Evolutionary conservation across 2,329 filamentous ascomycete genomes (phyloP), one percentile per base, ranked within the genome.

Genomic region (Stachybotrys elegans): DNA sequence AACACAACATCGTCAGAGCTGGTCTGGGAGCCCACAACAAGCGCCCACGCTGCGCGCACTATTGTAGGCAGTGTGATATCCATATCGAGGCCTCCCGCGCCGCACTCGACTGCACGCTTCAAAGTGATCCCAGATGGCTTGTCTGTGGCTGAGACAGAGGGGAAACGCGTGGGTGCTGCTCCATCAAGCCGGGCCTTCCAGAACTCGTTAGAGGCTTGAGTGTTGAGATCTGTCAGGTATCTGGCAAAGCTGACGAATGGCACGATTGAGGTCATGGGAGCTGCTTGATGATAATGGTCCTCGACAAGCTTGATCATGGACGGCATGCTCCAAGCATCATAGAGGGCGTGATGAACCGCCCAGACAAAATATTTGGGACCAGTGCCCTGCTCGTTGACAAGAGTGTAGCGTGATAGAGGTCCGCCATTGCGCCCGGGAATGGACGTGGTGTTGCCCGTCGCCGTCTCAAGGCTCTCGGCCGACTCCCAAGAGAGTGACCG

Each of bases 1-100:
- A 78, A 77, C 11, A 78, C 62, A 5, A 78, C 65, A 43, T 79
- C 75, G 16, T 63, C 56, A 14, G 65, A 66, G 4, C 66, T 67
- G 27, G 68, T 68, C 50, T 78, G 76, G 16, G 66, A 58, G 0
- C 71, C 68, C 0, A 74, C 68, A 1, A 76, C 60, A 3, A 78
- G 57, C 0, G 72, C 72, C 76, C 75, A 79, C 1, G 75, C 75
- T 17, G 70, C 73, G 20, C 74, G 70, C 22, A 79, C 70, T 12
- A 48, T 31, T 12, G 44, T 46, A 68, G 69, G 50, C 71, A 72
- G 34, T 70, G 68, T 40, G 60, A 54, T 19, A 19, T 43, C 35
- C n/a, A 43, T 35, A 16, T 36, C 22, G 7, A 43, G 41, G 16
- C 20, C 37, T 11, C 21, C 31, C 11, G 21, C 37, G 38, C 13